phyloP scores from a whole-genome alignment of 345 rosid genomes.

The Lepidium sativum region DNA sequence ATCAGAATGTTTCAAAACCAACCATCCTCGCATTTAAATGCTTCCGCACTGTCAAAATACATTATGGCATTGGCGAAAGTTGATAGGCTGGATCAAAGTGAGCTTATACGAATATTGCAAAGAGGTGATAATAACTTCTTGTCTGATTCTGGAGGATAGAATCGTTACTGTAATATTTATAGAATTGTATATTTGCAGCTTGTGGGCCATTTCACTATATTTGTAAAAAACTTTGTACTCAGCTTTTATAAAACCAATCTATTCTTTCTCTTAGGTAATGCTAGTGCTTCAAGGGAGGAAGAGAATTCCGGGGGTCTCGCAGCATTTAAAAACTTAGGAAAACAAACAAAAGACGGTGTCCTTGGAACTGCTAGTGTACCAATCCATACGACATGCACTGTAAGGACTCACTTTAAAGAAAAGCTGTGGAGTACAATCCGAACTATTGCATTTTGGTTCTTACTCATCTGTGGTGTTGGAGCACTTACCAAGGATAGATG shows the following conservation, averaged over 20 bases:
- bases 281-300: constrained; percentile 57
- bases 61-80: constrained; percentile 86
- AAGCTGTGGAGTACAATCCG: constrained; percentile 91
- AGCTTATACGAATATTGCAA: constrained; percentile 69
- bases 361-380: constrained; percentile 86
- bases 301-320: constrained; percentile 51
- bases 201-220: neutral
- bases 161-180: neutral
- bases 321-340: constrained; percentile 66
- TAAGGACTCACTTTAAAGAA: constrained; percentile 82
- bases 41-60: constrained; percentile 68
- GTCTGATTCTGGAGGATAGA: too few species aligned
- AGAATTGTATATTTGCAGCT: neutral
- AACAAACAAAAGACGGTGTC: constrained; percentile 52
- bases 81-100: constrained; percentile 79
- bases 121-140: constrained; percentile 44
- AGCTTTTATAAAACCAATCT: neutral
- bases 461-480: constrained; percentile 82
- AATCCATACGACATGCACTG: constrained; percentile 71
- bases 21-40: constrained; percentile 58
- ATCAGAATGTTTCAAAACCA: constrained; percentile 75
- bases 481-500: constrained; percentile 94
- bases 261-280: constrained; percentile 12
- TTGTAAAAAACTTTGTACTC: neutral
- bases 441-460: constrained; percentile 57